These are phyloP conservation scores for Diaporthe capsici DNA, from an alignment of 2,329 filamentous ascomycete species.

Conservation along the genomic window DNA sequence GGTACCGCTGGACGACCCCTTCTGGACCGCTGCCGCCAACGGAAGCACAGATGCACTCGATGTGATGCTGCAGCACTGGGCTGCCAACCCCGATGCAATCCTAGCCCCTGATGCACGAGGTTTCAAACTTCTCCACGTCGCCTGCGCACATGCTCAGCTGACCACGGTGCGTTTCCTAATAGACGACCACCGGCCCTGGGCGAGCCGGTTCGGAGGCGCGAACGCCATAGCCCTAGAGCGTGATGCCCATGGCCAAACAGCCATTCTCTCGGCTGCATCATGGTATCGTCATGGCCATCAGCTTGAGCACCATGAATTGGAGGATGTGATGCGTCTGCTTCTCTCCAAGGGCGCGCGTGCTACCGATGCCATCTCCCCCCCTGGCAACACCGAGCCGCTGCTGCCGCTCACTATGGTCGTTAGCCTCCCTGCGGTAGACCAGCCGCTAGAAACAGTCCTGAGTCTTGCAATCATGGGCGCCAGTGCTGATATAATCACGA, in stretches of 20 bases:
- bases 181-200: constrained; percentile 1
- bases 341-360: constrained; percentile 13
- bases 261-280: constrained; percentile 9
- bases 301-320: neutral
- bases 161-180: constrained; percentile 1
- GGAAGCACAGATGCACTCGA: constrained; percentile 20
- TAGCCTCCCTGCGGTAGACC: neutral
- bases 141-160: neutral
- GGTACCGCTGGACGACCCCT: neutral
- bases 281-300: neutral
- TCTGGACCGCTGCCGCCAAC: neutral
- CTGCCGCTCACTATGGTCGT: neutral
- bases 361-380: neutral
- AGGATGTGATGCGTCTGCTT: constrained; percentile 9
- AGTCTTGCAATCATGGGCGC: neutral
- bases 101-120: neutral
- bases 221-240: neutral
- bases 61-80: constrained; percentile 26
- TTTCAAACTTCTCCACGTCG: neutral
- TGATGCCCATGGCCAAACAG: neutral
- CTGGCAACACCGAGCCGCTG: neutral
- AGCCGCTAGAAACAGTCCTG: neutral
- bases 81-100: neutral
- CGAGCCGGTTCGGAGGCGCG: neutral
- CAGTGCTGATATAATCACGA: neutral